Conservation (phyloP, 2,329 filamentous ascomycete species). For the Penicillium sp. region DNA sequence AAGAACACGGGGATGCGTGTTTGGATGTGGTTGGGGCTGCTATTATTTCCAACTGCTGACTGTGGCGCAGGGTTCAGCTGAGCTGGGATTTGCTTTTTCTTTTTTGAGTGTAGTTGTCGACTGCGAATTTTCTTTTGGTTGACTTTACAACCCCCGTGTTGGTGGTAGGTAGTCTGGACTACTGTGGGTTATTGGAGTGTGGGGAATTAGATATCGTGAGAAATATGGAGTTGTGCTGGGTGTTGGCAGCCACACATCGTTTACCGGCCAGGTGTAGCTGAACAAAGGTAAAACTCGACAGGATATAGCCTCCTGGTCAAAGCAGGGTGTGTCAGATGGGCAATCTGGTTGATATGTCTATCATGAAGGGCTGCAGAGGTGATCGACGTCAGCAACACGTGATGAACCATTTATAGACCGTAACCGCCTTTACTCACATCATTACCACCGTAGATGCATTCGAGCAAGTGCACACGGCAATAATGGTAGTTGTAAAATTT, state of each 20-base stretch:
- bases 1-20: background rate
- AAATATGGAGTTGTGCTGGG: background rate
- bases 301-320: background rate
- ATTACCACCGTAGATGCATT: background rate
- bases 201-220: background rate
- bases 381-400: slow-evolving; percentile 7
- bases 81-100: background rate
- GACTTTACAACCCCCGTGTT: background rate
- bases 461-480: background rate
- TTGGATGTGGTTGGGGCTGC: background rate
- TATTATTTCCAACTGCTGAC: background rate
- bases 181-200: background rate
- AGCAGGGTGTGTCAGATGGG: background rate
- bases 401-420: background rate
- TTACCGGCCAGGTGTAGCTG: background rate
- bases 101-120: background rate
- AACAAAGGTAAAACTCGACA: background rate
- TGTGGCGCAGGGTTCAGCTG: background rate
- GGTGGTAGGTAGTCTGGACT: background rate
- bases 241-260: background rate
- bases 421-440: background rate
- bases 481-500: background rate
- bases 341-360: background rate
- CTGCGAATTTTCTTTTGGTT: background rate
- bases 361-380: background rate